A percentile compares a stretch with the other conserved stretches of the same genome.
Conservation (phyloP, 163 green algal genomes). For the Scenedesmus sp. region DNA sequence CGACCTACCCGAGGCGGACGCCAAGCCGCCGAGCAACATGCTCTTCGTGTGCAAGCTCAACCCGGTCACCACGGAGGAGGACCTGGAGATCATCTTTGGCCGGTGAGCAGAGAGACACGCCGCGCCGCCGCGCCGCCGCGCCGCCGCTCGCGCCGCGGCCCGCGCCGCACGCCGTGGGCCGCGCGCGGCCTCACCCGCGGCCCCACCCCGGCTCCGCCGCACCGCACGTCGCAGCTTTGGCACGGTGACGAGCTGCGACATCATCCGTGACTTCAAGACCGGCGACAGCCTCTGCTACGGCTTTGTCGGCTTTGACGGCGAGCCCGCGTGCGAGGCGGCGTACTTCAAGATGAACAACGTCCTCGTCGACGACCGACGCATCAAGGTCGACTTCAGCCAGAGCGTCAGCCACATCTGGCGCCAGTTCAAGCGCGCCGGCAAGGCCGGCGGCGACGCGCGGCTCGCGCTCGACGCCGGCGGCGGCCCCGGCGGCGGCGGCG, state of each 20-base stretch:
- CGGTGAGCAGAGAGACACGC: too few species aligned
- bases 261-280: conserved; percentile 97
- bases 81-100: conserved; percentile 99
- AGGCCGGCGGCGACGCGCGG: conserved; percentile 20
- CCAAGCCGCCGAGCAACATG: conserved; percentile 93
- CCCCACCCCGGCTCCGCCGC: too few species aligned
- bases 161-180: too few species aligned
- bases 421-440: conserved; percentile 76
- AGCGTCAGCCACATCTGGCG: conserved; percentile 95
- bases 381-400: conserved; percentile 95
- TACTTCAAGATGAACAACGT: conserved; percentile 99
- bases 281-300: conserved; percentile 96
- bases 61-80: conserved; percentile 92
- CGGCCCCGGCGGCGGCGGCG: neutral
- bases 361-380: conserved; percentile 97
- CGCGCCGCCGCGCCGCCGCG: too few species aligned
- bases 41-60: conserved; percentile 99
- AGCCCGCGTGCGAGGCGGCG: conserved; percentile 75
- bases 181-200: too few species aligned
- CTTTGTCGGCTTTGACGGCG: conserved; percentile 94
- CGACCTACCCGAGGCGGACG: conserved; percentile 95
- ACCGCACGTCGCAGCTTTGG: conserved; percentile 81
- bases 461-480: conserved; percentile 24
- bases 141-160: too few species aligned
- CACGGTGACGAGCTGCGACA: conserved; percentile 90